A percentile compares a stretch with the other conserved stretches of the same genome.
Conservation (phyloP, 345 rosid genomes). For the Pistacia atlantica region DNA sequence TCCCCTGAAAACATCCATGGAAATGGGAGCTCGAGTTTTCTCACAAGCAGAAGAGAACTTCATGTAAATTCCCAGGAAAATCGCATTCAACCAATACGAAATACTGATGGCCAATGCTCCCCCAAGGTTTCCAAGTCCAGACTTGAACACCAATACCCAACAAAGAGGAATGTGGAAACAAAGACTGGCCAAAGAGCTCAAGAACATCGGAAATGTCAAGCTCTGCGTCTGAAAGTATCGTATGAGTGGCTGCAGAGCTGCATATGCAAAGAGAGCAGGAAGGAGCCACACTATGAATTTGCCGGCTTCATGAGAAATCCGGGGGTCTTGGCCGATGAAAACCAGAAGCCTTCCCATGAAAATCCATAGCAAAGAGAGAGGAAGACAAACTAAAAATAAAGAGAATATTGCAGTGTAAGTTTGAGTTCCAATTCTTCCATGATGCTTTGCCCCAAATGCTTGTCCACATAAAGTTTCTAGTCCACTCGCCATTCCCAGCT, state of each 20-base stretch:
- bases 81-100: constrained; percentile 60
- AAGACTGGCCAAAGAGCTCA: constrained; percentile 46
- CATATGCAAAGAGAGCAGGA: constrained; percentile 63
- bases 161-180: constrained; percentile 55
- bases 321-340: constrained; percentile 64
- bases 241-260: constrained; percentile 57
- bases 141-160: constrained; percentile 62
- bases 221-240: constrained; percentile 69
- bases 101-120: constrained; percentile 55
- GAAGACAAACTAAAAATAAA: constrained; percentile 45
- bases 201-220: constrained; percentile 54
- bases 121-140: constrained; percentile 49
- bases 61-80: constrained; percentile 51
- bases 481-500: constrained; percentile 77
- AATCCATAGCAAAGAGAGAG: constrained; percentile 58
- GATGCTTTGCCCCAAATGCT: constrained; percentile 77
- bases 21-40: constrained; percentile 44
- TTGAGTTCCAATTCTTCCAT: constrained; percentile 52
- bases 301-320: constrained; percentile 58
- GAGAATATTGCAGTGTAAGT: constrained; percentile 61
- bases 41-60: constrained; percentile 50
- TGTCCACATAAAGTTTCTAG: constrained; percentile 87
- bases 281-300: constrained; percentile 56
- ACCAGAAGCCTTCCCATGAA: constrained; percentile 53
- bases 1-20: constrained; percentile 50